Conservation (phyloP, 768 basidiomycete genomes). For the Cystofilobasidium bisporidii region DNA sequence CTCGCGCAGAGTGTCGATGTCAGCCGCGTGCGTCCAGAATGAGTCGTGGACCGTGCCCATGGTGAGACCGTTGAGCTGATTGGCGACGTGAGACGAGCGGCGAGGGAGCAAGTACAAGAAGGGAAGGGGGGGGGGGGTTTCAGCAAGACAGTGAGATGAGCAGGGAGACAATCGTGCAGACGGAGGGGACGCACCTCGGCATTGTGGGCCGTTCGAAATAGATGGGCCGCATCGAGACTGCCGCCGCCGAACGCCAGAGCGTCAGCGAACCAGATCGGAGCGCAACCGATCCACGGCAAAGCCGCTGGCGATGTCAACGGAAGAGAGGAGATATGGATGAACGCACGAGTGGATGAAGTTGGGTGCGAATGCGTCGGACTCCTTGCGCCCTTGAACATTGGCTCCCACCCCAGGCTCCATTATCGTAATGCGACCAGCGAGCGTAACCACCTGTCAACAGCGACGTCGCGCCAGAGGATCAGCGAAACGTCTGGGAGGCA, state of each 20-base stretch:
- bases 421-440: slow-evolving; percentile 58
- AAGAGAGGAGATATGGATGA: too few relatives aligned
- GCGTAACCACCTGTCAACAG: slow-evolving; percentile 69
- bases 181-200: slow-evolving; percentile 48
- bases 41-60: slow-evolving; percentile 98
- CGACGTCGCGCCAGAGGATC: too few relatives aligned
- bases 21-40: slow-evolving; percentile 92
- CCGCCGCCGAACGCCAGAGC: too few relatives aligned
- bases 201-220: slow-evolving; percentile 90
- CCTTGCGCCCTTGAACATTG: slow-evolving; percentile 76
- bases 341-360: slow-evolving; percentile 81
- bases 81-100: not conserved
- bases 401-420: slow-evolving; percentile 71
- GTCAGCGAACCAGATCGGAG: too few relatives aligned
- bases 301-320: too few relatives aligned
- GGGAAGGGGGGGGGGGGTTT: not conserved
- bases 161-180: not conserved
- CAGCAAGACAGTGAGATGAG: slow-evolving; percentile 18
- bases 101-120: too few relatives aligned
- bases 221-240: slow-evolving; percentile 84
- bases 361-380: slow-evolving; percentile 94
- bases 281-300: too few relatives aligned
- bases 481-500: too few relatives aligned
- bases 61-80: slow-evolving; percentile 59
- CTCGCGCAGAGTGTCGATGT: slow-evolving; percentile 76